Conservation (phyloP, 169 alveolate species). For the Plasmodium yoelii region DNA sequence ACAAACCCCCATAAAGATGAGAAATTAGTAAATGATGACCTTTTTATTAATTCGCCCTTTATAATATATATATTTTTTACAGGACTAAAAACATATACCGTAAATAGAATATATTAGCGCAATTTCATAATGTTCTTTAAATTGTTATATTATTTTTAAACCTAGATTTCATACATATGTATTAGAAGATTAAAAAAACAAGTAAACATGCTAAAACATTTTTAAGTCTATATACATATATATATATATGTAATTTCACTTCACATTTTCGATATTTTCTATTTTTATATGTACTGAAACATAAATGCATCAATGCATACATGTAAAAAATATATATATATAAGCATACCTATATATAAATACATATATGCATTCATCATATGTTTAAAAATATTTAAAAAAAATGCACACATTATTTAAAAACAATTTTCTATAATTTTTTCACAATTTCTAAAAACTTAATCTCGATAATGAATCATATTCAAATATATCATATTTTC, state of each 20-base stretch:
- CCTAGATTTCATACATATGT: slow-evolving; percentile 12
- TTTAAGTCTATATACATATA: slow-evolving; percentile 6
- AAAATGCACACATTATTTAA: slow-evolving; percentile 10
- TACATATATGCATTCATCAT: slow-evolving; percentile 22
- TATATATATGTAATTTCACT: slow-evolving; percentile 18
- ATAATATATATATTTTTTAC: slow-evolving; percentile 7
- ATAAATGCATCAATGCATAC: slow-evolving; percentile 20
- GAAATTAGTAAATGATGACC: not conserved
- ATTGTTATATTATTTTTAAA: slow-evolving; percentile 27
- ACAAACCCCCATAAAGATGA: not conserved
- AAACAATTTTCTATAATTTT: slow-evolving; percentile 43
- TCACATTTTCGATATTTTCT: slow-evolving; percentile 26
- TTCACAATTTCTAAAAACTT: slow-evolving; percentile 42
- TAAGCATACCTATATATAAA: slow-evolving; percentile 18
- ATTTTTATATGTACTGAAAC: slow-evolving; percentile 29
- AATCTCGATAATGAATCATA: slow-evolving; percentile 26
- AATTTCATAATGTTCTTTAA: slow-evolving; percentile 49
- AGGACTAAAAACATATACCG: not conserved
- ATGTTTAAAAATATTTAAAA: slow-evolving; percentile 57
- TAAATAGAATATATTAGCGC: not conserved
- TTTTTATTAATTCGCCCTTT: slow-evolving; percentile 1
- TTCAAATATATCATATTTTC: slow-evolving; percentile 58
- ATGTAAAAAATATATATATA: slow-evolving; percentile 20
- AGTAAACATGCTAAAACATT: slow-evolving; percentile 19
- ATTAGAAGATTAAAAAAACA: slow-evolving; percentile 27